A percentile compares a stretch with the other conserved stretches of the same genome.
These are phyloP conservation scores for Rugonectria rugulosa DNA, from an alignment of 2,329 filamentous ascomycete genomes.

Conservation along the genomic window DNA sequence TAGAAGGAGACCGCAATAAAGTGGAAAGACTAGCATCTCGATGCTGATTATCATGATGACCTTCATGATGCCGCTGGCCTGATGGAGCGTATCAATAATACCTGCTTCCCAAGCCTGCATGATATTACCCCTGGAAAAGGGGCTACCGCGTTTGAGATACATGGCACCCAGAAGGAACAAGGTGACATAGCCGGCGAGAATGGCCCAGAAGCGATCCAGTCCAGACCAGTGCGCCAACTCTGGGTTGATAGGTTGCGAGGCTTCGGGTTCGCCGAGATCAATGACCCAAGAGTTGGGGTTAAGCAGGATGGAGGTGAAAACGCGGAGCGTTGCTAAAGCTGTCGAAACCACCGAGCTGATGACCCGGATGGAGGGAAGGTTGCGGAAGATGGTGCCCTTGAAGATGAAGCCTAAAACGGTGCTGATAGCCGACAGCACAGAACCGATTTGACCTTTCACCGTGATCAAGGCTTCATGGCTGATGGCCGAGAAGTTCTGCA, in stretches of 20 bases:
- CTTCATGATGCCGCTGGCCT: slow-evolving; percentile 96
- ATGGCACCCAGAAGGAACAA: slow-evolving; percentile 77
- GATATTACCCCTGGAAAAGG: slow-evolving; percentile 66
- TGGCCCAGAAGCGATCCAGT: slow-evolving; percentile 72
- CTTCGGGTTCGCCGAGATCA: slow-evolving; percentile 56
- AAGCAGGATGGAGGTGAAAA: slow-evolving; percentile 41
- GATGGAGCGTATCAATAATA: slow-evolving; percentile 82
- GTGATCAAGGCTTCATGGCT: slow-evolving; percentile 74
- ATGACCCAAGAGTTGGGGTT: slow-evolving; percentile 67
- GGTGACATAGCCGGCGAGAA: slow-evolving; percentile 81
- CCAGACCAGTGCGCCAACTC: slow-evolving; percentile 72
- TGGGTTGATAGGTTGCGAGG: slow-evolving; percentile 55
- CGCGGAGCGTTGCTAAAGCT: slow-evolving; percentile 28
- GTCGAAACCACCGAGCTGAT: slow-evolving; percentile 19
- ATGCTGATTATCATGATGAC: slow-evolving; percentile 98
- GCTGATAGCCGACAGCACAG: slow-evolving; percentile 50
- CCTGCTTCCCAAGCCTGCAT: slow-evolving; percentile 75
- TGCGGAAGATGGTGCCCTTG: slow-evolving; percentile 49
- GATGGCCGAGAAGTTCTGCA: slow-evolving; percentile 78
- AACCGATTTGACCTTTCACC: slow-evolving; percentile 62
- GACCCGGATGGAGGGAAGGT: slow-evolving; percentile 18
- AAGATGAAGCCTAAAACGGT: slow-evolving; percentile 53
- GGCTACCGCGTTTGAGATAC: slow-evolving; percentile 78
- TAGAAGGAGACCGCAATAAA: slow-evolving; percentile 92
- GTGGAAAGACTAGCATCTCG: slow-evolving; percentile 96